Conservation (phyloP, 352 stramenopile species). For the Phytophthora citricola region DNA sequence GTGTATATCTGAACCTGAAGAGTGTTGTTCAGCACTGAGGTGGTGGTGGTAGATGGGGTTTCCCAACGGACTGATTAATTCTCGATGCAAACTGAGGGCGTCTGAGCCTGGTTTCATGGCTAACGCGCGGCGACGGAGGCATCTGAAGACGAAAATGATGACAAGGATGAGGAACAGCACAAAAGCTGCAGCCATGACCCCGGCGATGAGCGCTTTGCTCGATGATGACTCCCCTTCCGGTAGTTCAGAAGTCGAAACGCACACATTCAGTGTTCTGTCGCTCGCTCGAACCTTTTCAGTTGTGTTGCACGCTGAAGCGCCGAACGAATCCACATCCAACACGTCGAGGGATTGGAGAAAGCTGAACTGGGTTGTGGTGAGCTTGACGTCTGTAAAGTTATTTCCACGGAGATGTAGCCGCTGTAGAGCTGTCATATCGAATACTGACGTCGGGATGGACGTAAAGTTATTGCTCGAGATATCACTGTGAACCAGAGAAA, state of each 20-base stretch:
- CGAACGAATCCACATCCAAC: constrained; percentile 49
- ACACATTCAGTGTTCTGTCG: constrained; percentile 20
- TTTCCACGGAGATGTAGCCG: constrained; percentile 52
- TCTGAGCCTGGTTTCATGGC: constrained; percentile 12
- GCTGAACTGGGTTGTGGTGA: constrained; percentile 44
- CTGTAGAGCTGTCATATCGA: constrained; percentile 46
- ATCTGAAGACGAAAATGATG: constrained; percentile 31
- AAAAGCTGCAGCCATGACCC: constrained; percentile 26
- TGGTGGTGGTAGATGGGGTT: constrained; percentile 1
- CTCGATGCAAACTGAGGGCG: constrained; percentile 12
- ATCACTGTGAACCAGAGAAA: constrained; percentile 39
- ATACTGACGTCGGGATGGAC: constrained; percentile 50
- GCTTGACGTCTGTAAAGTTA: constrained; percentile 40
- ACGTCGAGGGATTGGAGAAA: constrained; percentile 48
- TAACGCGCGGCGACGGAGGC: constrained; percentile 21
- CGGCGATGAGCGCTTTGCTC: constrained; percentile 32
- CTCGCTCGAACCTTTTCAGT: constrained; percentile 25
- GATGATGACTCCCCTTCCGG: constrained; percentile 1
- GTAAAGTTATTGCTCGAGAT: constrained; percentile 58
- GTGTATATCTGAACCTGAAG: constrained; percentile 8
- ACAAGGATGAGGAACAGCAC: constrained; percentile 27
- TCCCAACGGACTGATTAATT: constrained; percentile 19
- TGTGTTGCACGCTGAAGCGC: constrained; percentile 23
- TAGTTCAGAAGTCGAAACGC: constrained; percentile 9
- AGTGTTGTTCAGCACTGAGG: constrained; percentile 11